Evolutionary conservation across 1,139 yeast species (phyloP).

Genomic region (Lodderomyces orthopsilosis): DNA sequence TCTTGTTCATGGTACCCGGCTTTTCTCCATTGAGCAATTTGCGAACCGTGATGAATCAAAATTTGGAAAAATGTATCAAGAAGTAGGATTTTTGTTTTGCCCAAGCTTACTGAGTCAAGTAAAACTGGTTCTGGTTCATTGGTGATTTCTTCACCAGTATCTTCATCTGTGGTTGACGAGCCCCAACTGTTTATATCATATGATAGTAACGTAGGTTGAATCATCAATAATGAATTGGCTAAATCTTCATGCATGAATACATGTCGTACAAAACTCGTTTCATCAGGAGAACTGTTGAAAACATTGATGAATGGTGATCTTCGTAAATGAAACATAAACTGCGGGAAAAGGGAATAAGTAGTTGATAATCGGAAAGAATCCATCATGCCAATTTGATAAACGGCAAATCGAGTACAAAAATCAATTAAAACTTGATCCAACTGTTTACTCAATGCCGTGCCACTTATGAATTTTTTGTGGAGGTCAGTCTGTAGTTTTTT

Average conservation of each 20-base stretch:
- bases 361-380: conserved; percentile 75
- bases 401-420: conserved; percentile 84
- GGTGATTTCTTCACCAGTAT: conserved; percentile 28
- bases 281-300: conserved; percentile 79
- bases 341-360: conserved; percentile 75
- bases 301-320: conserved; percentile 68
- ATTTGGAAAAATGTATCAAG: conserved; percentile 93
- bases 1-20: conserved; percentile 91
- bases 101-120: conserved; percentile 65
- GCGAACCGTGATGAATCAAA: conserved; percentile 90
- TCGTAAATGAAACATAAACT: conserved; percentile 69
- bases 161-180: conserved; percentile 37
- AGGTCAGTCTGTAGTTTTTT: conserved; percentile 36
- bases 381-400: conserved; percentile 74
- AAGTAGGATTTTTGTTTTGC: conserved; percentile 57
- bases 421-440: conserved; percentile 83
- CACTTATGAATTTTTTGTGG: conserved; percentile 14
- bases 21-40: conserved; percentile 95
- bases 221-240: conserved; percentile 64
- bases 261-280: conserved; percentile 68
- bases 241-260: conserved; percentile 66
- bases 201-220: conserved; percentile 70
- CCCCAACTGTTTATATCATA: conserved; percentile 57
- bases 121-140: conserved; percentile 58
- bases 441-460: conserved; percentile 65